Base-by-base conservation (phyloP, 768 basidiomycete genomes). In the Trametes coccinea region DNA sequence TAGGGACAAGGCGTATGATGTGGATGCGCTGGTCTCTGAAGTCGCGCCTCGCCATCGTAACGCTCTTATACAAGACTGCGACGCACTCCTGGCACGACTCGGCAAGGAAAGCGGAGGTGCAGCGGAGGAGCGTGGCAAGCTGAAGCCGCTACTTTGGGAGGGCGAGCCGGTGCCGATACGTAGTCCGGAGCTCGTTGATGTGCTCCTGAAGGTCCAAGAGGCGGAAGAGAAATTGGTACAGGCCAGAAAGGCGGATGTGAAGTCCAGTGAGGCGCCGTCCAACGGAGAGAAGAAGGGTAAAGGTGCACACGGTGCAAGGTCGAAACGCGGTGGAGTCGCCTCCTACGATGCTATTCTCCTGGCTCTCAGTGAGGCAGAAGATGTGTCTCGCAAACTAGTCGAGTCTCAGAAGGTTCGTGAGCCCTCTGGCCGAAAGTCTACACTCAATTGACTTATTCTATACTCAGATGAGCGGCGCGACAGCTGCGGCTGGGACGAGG, bases 181-280 rank as follows among this genome's bases (percentile, higher is more conserved):
- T 56, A 94, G 90, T 69, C 93, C 93, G 0, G 95, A 98, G 74
- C 77, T 98, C 59, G 95, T 97, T 49, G 91, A 89, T 68, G 90
- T 92, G 33, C 76, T 97, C 57, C 74, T 93, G 64, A 89, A 84
- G 66, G 89, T 96, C 3, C 92, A 95, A 69, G 84, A 88, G 16
- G 91, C 89, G 1, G 84, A 94, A 68, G 77, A 74, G 8, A 83
- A 79, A 61, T 76, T 97, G 47, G 75, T 75, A 31, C 76, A 75
- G 30, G 71, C 73, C 58, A 69, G 67, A 31, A 67, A 62, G 52
- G 29, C 60, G 1, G 70, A 46, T 30, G 69, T 71, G 47, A 64
- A 62, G 11, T 64, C 61, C 11, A 71, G 69, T 50, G 74, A 77
- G 47, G 68, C 67, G 37, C 69, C 66, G 2, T 63, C 61, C 10